These are phyloP conservation scores for Pulicaria dysenterica DNA, from an alignment of 129 eudicot species.

Conservation along the genomic window DNA sequence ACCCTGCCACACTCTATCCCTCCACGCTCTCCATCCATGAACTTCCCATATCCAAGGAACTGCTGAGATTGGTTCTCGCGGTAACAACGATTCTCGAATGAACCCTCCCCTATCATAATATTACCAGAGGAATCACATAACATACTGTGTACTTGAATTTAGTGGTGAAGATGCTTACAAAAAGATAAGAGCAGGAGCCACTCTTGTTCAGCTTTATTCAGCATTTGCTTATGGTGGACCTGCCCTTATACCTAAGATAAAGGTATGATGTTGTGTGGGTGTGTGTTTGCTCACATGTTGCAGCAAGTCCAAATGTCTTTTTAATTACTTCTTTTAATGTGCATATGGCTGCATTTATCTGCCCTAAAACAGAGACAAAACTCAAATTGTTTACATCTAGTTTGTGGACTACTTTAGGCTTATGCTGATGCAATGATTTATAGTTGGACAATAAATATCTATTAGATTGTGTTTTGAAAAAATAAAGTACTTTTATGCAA, in stretches of 20 bases:
- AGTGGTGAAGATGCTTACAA: slow-evolving; percentile 98
- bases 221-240: slow-evolving; percentile 97
- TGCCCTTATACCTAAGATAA: slow-evolving; percentile 88
- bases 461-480: too few species aligned
- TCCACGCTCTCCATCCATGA: too few species aligned
- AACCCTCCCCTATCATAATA: neutral
- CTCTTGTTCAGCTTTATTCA: slow-evolving; percentile 93
- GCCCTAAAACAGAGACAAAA: neutral
- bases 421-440: neutral
- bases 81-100: too few species aligned
- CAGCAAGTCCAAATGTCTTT: neutral
- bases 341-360: neutral
- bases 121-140: neutral
- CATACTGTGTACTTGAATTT: slow-evolving; percentile 29
- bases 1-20: too few species aligned
- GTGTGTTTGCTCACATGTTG: neutral
- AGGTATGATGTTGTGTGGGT: slow-evolving; percentile 43
- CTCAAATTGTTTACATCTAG: slow-evolving; percentile 3
- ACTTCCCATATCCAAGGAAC: too few species aligned
- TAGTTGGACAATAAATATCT: too few species aligned
- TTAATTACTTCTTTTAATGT: neutral
- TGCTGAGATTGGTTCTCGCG: too few species aligned
- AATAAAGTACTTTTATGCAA: too few species aligned
- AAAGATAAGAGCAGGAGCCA: slow-evolving; percentile 93
- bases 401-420: neutral